phyloP scores from a whole-genome alignment of 345 rosid species.

The Geranium brycei region DNA sequence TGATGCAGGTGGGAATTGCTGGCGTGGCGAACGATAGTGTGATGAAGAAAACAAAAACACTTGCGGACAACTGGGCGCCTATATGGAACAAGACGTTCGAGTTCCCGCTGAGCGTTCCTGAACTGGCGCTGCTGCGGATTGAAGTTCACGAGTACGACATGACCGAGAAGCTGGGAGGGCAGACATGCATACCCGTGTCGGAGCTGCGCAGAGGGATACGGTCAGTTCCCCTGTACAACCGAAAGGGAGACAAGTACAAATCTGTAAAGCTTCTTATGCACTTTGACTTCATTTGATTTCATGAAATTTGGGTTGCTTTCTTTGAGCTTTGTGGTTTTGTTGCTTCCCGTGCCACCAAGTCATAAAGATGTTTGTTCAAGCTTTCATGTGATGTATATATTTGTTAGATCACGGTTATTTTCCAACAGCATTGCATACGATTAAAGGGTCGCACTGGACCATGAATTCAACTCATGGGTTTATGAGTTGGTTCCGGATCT shows the following conservation, averaged over 20 bases:
- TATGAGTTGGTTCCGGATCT: too few species aligned
- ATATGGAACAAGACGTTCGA: slow-evolving; percentile 59
- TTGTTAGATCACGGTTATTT: too few species aligned
- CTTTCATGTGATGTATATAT: too few species aligned
- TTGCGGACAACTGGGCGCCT: slow-evolving; percentile 17
- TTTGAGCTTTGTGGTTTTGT: too few species aligned
- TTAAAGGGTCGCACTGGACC: too few species aligned
- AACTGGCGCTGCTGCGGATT: slow-evolving; percentile 51
- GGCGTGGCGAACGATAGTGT: neutral
- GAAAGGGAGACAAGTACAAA: slow-evolving; percentile 38
- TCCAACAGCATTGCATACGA: too few species aligned
- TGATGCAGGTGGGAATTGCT: slow-evolving; percentile 2
- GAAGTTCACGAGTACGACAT: slow-evolving; percentile 71
- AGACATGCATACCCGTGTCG: slow-evolving; percentile 56
- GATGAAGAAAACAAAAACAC: slow-evolving; percentile 1
- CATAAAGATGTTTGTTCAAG: too few species aligned
- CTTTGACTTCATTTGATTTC: slow-evolving; percentile 37
- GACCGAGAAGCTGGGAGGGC: slow-evolving; percentile 72
- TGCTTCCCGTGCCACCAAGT: too few species aligned
- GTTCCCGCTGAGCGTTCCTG: slow-evolving; percentile 69
- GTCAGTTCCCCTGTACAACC: slow-evolving; percentile 37
- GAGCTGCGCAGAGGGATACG: slow-evolving; percentile 60
- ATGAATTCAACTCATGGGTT: too few species aligned
- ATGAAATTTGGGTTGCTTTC: too few species aligned
- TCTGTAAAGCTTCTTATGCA: slow-evolving; percentile 57